Evolutionary conservation across 1,284 basidiomycete genomes (phyloP).

Genomic region (Microbotryomycetes sp.): DNA sequence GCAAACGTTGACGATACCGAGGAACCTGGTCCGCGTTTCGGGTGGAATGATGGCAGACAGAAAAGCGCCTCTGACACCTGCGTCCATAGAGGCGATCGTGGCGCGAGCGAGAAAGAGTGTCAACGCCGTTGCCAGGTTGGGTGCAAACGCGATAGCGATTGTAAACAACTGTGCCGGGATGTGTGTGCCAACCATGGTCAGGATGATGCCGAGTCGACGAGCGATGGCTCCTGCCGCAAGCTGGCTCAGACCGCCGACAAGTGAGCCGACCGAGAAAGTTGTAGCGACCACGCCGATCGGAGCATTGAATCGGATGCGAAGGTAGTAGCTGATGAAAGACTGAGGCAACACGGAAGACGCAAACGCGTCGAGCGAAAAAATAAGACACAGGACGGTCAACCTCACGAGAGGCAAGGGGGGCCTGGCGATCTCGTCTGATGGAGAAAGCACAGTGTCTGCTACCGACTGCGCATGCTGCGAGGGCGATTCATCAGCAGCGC

Average conservation of each 20-base stretch:
- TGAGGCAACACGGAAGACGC: conserved; percentile 17
- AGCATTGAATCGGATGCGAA: conserved; percentile 6
- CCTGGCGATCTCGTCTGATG: not conserved
- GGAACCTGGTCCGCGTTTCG: conserved; percentile 17
- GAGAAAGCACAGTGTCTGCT: not conserved
- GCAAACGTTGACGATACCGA: conserved; percentile 29
- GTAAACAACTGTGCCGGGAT: conserved; percentile 26
- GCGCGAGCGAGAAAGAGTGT: conserved; percentile 15
- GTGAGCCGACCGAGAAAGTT: conserved; percentile 13
- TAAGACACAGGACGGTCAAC: conserved; percentile 18
- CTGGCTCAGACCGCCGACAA: conserved; percentile 12
- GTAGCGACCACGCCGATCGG: conserved; percentile 14
- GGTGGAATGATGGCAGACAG: conserved; percentile 22
- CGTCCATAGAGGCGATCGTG: conserved; percentile 17
- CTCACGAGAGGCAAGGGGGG: conserved; percentile 6
- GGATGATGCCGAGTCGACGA: conserved; percentile 17
- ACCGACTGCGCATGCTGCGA: not conserved
- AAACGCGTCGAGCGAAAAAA: conserved; percentile 29
- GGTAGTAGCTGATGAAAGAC: conserved; percentile 28
- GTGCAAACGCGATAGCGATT: conserved; percentile 15
- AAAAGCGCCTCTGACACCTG: conserved; percentile 22
- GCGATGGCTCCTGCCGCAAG: conserved; percentile 13
- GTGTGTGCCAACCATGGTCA: conserved; percentile 28
- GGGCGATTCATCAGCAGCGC: not conserved
- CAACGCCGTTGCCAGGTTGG: conserved; percentile 7